Evolutionary conservation across 2,329 filamentous ascomycete species (phyloP).

Genomic region (Leptosphaerulina australis): DNA sequence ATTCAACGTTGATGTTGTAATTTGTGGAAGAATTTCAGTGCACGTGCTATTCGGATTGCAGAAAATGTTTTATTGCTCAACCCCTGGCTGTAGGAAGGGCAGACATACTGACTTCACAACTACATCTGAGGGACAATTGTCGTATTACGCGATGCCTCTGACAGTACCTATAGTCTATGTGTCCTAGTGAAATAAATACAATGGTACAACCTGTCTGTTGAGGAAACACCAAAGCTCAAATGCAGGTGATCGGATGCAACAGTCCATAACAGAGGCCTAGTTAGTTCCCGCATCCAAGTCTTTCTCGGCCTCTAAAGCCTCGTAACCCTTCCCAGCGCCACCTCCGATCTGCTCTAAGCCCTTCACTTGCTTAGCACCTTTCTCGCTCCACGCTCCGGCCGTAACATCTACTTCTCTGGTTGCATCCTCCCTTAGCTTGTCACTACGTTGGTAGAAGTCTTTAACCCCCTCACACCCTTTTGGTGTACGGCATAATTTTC

Average conservation of each 20-base stretch:
- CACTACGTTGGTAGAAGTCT: constrained; percentile 33
- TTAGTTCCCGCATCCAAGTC: not conserved
- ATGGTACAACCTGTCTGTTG: constrained; percentile 13
- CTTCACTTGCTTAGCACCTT: constrained; percentile 33
- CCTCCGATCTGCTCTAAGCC: constrained; percentile 19
- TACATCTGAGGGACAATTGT: no score
- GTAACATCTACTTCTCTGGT: constrained; percentile 35
- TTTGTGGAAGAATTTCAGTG: no score
- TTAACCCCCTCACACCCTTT: constrained; percentile 62
- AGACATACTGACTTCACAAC: not conserved
- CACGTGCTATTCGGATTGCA: no score
- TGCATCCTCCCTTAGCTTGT: constrained; percentile 23
- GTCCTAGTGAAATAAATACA: not conserved
- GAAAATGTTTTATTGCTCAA: no score
- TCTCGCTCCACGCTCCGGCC: constrained; percentile 43
- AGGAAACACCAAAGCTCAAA: constrained; percentile 7
- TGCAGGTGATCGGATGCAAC: not conserved
- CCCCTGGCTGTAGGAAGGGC: no score
- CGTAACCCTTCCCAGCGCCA: constrained; percentile 36
- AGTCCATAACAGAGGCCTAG: not conserved
- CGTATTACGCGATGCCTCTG: not conserved
- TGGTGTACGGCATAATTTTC: constrained; percentile 67
- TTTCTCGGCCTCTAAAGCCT: constrained; percentile 23
- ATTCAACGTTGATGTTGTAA: no score
- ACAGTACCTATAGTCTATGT: not conserved